A percentile compares a stretch with the other conserved stretches of the same genome.
Conservation (phyloP, 768 basidiomycete species). For the Kwoniella pini region DNA sequence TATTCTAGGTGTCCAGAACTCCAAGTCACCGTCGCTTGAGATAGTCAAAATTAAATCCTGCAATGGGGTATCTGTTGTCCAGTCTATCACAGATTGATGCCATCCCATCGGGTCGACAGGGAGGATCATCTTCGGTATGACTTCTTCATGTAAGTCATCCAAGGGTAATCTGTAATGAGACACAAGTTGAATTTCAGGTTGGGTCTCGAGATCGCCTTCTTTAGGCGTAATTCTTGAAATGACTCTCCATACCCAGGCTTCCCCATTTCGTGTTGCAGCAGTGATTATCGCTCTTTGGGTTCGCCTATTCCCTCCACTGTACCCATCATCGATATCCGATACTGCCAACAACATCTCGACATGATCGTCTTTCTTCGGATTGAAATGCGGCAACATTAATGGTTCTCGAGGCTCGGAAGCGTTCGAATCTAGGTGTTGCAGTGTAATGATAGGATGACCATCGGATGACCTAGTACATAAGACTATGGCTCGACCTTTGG, state of each 20-base stretch:
- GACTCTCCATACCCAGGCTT: slow-evolving; percentile 49
- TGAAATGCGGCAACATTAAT: slow-evolving; percentile 31
- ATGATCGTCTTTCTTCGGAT: slow-evolving; percentile 21
- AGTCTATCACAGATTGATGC: slow-evolving; percentile 51
- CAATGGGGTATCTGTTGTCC: slow-evolving; percentile 41
- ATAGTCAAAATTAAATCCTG: slow-evolving; percentile 77
- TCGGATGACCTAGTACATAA: slow-evolving; percentile 12
- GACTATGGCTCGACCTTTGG: slow-evolving; percentile 48
- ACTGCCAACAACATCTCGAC: slow-evolving; percentile 47
- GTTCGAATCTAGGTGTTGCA: slow-evolving; percentile 39
- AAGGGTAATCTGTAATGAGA: slow-evolving; percentile 33
- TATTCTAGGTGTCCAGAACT: slow-evolving; percentile 76
- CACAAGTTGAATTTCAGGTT: slow-evolving; percentile 22
- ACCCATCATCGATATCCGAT: slow-evolving; percentile 54
- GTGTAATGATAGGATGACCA: slow-evolving; percentile 14
- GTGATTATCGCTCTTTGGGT: slow-evolving; percentile 48
- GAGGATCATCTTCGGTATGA: slow-evolving; percentile 26
- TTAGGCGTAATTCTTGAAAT: slow-evolving; percentile 20
- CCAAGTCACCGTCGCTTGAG: slow-evolving; percentile 72
- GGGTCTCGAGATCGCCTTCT: slow-evolving; percentile 1
- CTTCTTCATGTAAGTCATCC: slow-evolving; percentile 6
- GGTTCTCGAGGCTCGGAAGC: slow-evolving; percentile 20
- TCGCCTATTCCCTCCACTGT: slow-evolving; percentile 22
- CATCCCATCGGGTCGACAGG: slow-evolving; percentile 56
- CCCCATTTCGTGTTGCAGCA: slow-evolving; percentile 34